Percentiles rank a stretch among this genome's conserved stretches.
Conservation (phyloP, 1,284 basidiomycete genomes). For the Boletus sp. region DNA sequence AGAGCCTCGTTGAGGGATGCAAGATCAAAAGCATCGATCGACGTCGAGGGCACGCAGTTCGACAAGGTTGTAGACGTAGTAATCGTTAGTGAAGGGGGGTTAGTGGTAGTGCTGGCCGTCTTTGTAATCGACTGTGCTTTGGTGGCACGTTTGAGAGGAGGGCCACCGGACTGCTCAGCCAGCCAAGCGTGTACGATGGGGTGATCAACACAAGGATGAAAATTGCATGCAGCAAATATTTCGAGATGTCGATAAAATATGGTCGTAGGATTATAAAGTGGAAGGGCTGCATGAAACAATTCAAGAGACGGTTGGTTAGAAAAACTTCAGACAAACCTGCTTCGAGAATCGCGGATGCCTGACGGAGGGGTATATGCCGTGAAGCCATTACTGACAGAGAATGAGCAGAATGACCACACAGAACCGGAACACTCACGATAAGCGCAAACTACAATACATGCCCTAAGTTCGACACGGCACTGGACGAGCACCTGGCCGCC, state of each 20-base stretch:
- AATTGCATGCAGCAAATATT: conserved; percentile 44
- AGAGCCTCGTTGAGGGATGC: conserved; percentile 37
- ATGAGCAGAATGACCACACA: conserved; percentile 18
- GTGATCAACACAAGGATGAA: conserved; percentile 38
- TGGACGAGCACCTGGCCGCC: conserved; percentile 62
- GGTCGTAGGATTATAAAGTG: conserved; percentile 50
- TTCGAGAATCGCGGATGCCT: conserved; percentile 40
- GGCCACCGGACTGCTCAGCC: conserved; percentile 27
- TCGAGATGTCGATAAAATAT: conserved; percentile 48
- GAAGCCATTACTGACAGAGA: conserved; percentile 38
- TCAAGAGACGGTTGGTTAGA: not conserved
- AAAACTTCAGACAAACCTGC: conserved; percentile 34
- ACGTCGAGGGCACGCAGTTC: conserved; percentile 23
- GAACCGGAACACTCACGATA: conserved; percentile 44
- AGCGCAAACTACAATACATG: conserved; percentile 59
- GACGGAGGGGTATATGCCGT: conserved; percentile 31
- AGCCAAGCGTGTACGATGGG: conserved; percentile 40
- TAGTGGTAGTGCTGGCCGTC: conserved; percentile 3
- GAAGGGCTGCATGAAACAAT: conserved; percentile 39
- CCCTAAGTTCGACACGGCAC: conserved; percentile 49
- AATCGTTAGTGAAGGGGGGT: conserved; percentile 13
- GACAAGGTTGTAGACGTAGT: conserved; percentile 16
- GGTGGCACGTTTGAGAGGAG: conserved; percentile 8
- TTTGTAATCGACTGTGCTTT: conserved; percentile 15
- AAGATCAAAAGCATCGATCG: conserved; percentile 39